These are phyloP conservation scores for Phytophthora multivora DNA, from an alignment of 352 stramenopile genomes.

Conservation along the genomic window DNA sequence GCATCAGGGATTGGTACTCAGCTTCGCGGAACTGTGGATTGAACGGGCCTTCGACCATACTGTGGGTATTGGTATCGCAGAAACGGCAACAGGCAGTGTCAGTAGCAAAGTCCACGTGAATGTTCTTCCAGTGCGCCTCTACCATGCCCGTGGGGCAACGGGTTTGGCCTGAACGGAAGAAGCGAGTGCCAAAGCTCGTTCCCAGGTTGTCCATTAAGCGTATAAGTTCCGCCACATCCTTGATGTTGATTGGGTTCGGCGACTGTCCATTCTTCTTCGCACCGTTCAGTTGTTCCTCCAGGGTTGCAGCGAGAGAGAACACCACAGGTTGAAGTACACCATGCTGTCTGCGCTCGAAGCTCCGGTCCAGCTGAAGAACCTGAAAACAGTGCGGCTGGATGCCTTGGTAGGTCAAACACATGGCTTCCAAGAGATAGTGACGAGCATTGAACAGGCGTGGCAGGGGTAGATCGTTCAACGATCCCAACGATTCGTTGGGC, in stretches of 20 bases:
- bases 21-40: slow-evolving; percentile 33
- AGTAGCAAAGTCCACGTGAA: slow-evolving; percentile 25
- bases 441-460: slow-evolving; percentile 25
- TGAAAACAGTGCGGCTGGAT: slow-evolving; percentile 32
- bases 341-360: slow-evolving; percentile 33
- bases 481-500: no score
- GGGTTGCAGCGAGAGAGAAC: slow-evolving; percentile 18
- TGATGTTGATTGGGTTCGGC: slow-evolving; percentile 19
- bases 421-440: slow-evolving; percentile 29
- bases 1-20: slow-evolving; percentile 37
- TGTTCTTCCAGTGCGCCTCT: slow-evolving; percentile 30
- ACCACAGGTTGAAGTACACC: slow-evolving; percentile 24
- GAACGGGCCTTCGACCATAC: slow-evolving; percentile 28
- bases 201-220: slow-evolving; percentile 23
- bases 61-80: slow-evolving; percentile 23
- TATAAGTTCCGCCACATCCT: slow-evolving; percentile 21
- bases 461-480: slow-evolving; percentile 18
- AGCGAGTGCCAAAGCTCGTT: slow-evolving; percentile 16
- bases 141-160: slow-evolving; percentile 16
- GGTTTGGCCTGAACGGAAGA: slow-evolving; percentile 12
- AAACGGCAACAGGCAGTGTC: slow-evolving; percentile 28
- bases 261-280: neutral
- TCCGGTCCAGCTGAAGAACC: slow-evolving; percentile 34
- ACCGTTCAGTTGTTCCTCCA: slow-evolving; percentile 9
- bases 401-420: slow-evolving; percentile 33